Base-by-base conservation (phyloP, 2,329 filamentous ascomycete genomes). In the Cordyceps cateniannulata region DNA sequence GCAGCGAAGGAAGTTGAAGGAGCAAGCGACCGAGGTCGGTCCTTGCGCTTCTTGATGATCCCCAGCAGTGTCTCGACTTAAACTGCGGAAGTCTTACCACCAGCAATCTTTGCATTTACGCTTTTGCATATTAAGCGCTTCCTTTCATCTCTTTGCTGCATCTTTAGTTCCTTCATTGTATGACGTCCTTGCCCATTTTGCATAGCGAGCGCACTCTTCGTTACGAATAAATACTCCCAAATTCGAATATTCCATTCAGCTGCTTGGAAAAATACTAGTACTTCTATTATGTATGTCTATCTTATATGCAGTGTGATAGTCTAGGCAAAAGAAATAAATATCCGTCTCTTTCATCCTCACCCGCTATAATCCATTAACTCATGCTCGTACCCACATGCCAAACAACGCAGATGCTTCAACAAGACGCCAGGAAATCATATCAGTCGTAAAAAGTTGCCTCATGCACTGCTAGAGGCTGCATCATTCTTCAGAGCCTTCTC, bases 401-500 rank as follows among this genome's bases (percentile, higher is more conserved):
- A 59, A 7, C 54, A 50, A 22, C 1, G n/a, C 12, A 7, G 2
- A 52, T 16, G 6, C 1, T n/a, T 2, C 8, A 58, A 44, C 14
- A 44, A 22, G 24, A 29, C 48, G 35, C 47, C 35, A 59, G 27
- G 22, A 50, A 42, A 59, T 53, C 57, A 45, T 47, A 16, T 38
- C 27, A 52, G 40, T 59, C 57, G 25, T 47, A 59, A 53, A 29
- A 45, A 14, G 47, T 20, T 5, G 35, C 12, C 32, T 61, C 38
- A 61, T 32, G 40, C 53, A 40, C 8, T 27, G 20, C 48, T 38
- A 10, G 18, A 29, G 18, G 66, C 54, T 3, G 62, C 67, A 45
- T 68, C 67, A 45, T 66, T 68, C 20, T 65, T 69, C n/a, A 67
- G 45, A 44, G 66, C 61, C 60, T 64, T 69, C 47, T 66, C 66